These are phyloP conservation scores for Aspergillus intermedius DNA, from an alignment of 2,329 filamentous ascomycete species.

Conservation along the genomic window DNA sequence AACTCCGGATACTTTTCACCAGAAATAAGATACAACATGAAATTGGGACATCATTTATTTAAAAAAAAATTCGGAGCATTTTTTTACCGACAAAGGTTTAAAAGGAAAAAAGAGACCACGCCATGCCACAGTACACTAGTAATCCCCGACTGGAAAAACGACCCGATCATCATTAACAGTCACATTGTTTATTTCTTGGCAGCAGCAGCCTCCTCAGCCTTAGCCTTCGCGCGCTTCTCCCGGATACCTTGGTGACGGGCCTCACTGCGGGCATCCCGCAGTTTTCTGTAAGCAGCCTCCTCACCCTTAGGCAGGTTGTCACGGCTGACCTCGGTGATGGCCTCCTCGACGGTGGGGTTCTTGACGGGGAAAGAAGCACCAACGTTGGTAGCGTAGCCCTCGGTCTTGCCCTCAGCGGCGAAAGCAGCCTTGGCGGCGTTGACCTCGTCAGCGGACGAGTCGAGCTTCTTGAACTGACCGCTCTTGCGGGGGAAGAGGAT, in stretches of 20 bases:
- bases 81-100: conserved; percentile 28
- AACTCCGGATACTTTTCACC: no score
- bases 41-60: conserved; percentile 32
- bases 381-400: conserved; percentile 49
- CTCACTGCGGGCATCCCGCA: conserved; percentile 79
- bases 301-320: conserved; percentile 71
- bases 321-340: conserved; percentile 71
- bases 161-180: conserved; percentile 36
- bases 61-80: conserved; percentile 32
- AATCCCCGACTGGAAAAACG: conserved; percentile 29
- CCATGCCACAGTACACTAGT: conserved; percentile 33
- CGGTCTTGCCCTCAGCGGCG: conserved; percentile 43
- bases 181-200: conserved; percentile 45
- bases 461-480: conserved; percentile 89
- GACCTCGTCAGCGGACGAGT: conserved; percentile 77
- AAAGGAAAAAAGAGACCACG: conserved; percentile 28
- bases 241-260: conserved; percentile 73
- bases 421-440: conserved; percentile 58
- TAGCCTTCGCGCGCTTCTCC: conserved; percentile 90
- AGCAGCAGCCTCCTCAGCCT: conserved; percentile 59
- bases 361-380: conserved; percentile 64
- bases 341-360: conserved; percentile 51
- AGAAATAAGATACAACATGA: conserved; percentile 4
- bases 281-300: conserved; percentile 78
- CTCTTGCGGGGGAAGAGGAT: conserved; percentile 96